Conservation (phyloP, 495 filamentous ascomycete species). For the Neurospora sp. region DNA sequence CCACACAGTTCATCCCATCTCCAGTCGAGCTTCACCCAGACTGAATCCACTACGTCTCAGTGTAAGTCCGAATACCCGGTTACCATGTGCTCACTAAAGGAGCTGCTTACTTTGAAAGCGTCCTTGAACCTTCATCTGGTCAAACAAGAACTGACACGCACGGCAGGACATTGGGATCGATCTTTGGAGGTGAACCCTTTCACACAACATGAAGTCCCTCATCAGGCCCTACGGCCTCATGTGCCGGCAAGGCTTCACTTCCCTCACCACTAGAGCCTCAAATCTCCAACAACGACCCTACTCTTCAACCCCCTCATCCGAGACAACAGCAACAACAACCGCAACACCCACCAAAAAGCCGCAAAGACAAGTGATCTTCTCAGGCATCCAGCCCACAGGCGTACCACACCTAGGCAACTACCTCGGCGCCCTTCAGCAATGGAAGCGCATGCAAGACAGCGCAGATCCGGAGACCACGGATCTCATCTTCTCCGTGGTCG, state of each 20-base stretch:
- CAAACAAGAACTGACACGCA: background rate
- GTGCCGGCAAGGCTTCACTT: background rate
- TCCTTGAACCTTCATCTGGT: background rate
- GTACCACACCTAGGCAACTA: slow-evolving; percentile 96
- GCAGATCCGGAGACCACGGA: slow-evolving; percentile 38
- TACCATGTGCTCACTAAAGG: background rate
- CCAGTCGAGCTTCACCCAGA: background rate
- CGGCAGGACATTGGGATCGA: background rate
- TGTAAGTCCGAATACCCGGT: background rate
- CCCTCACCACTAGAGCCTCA: background rate
- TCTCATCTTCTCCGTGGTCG: slow-evolving; percentile 76
- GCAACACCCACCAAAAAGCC: background rate
- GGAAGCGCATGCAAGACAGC: slow-evolving; percentile 67
- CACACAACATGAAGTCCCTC: background rate
- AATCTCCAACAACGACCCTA: background rate
- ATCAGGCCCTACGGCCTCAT: background rate
- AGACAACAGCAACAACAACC: background rate
- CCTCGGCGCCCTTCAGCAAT: slow-evolving; percentile 79
- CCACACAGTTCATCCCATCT: background rate
- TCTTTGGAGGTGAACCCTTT: background rate
- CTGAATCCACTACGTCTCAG: background rate
- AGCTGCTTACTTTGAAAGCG: background rate
- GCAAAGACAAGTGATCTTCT: slow-evolving; percentile 55
- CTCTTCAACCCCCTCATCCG: background rate
- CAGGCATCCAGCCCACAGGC: slow-evolving; percentile 93